Percentiles rank a stretch among this genome's conserved stretches.
Conservation (phyloP, 176 grass and related monocot genomes). For the Saccharum spontaneum region DNA sequence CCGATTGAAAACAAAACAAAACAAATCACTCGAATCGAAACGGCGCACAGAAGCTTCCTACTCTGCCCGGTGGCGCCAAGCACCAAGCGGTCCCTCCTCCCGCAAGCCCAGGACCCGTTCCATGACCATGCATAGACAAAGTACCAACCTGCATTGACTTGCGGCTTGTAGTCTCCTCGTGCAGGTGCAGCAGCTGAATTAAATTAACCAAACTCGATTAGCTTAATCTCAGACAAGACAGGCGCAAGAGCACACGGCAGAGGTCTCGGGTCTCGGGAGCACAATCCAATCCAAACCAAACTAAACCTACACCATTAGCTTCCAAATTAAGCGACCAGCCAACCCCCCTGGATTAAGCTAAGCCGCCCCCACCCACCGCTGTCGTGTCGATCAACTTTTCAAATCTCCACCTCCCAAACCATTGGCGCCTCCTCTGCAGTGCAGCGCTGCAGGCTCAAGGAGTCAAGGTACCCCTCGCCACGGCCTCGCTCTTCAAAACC, state of each 20-base stretch:
- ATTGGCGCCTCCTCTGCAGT: slow-evolving; percentile 27
- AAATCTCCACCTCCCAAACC: slow-evolving; percentile 24
- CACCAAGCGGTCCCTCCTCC: not conserved
- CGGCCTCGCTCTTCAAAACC: slow-evolving; percentile 30
- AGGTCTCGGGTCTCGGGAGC: not conserved
- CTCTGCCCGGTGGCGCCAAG: not conserved
- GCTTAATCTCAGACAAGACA: slow-evolving; percentile 1
- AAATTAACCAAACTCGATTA: not conserved
- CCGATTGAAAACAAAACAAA: not conserved
- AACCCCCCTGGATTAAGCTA: not conserved
- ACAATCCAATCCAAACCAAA: not conserved
- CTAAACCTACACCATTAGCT: not conserved
- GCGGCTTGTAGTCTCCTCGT: not conserved
- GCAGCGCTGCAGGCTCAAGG: not conserved
- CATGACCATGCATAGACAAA: not conserved
- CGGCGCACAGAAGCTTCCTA: not conserved
- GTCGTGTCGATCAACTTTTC: not conserved
- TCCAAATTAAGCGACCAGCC: not conserved
- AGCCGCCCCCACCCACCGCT: slow-evolving; percentile 15
- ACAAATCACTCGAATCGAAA: not conserved
- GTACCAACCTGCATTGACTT: not conserved
- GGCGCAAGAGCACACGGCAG: not conserved
- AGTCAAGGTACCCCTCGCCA: not conserved
- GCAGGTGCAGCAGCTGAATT: not conserved
- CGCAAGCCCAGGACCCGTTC: not conserved